Percentiles rank a stretch among this genome's conserved stretches.
phyloP scores from a whole-genome alignment of 768 basidiomycete species.

The Rhizopogon roseolus region DNA sequence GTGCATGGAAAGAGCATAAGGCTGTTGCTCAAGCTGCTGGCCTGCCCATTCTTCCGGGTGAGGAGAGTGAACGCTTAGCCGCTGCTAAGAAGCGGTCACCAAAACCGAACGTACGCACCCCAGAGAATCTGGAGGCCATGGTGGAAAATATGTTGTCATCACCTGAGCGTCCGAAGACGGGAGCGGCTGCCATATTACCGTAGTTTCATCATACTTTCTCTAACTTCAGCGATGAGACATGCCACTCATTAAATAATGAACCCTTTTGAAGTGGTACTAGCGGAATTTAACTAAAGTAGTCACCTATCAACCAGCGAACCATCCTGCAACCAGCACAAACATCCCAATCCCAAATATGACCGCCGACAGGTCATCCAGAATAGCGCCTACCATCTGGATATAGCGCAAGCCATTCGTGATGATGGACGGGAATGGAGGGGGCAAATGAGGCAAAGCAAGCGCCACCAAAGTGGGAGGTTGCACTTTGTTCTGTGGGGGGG shows the following conservation, averaged over 20 bases:
- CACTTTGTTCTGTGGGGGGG: conserved; percentile 43
- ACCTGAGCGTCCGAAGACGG: conserved; percentile 28
- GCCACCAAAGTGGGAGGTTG: conserved; percentile 57
- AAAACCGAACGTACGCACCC: conserved; percentile 5
- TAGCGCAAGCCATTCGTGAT: conserved; percentile 64
- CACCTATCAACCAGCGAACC: conserved; percentile 25
- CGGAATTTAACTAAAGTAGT: background rate
- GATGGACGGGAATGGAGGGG: conserved; percentile 56
- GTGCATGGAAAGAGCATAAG: conserved; percentile 55
- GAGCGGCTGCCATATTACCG: conserved; percentile 35
- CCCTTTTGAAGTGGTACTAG: conserved; percentile 1
- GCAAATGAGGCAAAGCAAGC: conserved; percentile 60
- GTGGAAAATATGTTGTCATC: conserved; percentile 27
- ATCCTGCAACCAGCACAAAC: conserved; percentile 50
- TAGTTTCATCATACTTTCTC: conserved; percentile 8
- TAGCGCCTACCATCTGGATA: conserved; percentile 57
- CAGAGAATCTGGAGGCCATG: conserved; percentile 16
- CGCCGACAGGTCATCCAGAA: conserved; percentile 70
- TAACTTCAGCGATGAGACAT: background rate
- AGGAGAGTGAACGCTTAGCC: conserved; percentile 26
- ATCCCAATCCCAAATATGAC: conserved; percentile 71
- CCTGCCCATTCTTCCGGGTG: conserved; percentile 43
- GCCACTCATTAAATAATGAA: conserved; percentile 1
- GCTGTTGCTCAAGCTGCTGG: conserved; percentile 40
- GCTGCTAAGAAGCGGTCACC: conserved; percentile 12